A percentile compares a stretch with the other conserved stretches of the same genome.
phyloP scores from a whole-genome alignment of 2,329 filamentous ascomycete species.

The Fusarium floridanum region DNA sequence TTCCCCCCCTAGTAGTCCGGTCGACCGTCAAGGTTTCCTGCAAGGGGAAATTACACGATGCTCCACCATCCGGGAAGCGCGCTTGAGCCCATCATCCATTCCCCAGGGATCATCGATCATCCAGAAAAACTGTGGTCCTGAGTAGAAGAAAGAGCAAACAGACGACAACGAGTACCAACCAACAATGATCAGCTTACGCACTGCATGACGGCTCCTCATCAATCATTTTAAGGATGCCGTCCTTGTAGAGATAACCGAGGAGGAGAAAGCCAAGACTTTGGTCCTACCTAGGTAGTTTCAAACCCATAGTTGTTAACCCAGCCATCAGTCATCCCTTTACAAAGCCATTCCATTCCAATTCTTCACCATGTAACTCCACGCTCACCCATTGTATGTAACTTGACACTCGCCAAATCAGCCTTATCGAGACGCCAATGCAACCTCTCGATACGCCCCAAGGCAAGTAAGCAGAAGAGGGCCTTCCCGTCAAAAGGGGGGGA shows the following conservation, averaged over 20 bases:
- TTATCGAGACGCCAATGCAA: constrained; percentile 31
- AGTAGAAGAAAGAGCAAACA: not conserved
- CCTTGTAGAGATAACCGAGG: not conserved
- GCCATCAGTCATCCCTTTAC: not conserved
- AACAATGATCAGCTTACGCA: not conserved
- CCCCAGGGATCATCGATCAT: not conserved
- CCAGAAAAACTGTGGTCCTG: too few species aligned
- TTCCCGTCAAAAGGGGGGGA: constrained; percentile 17
- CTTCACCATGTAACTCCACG: not conserved
- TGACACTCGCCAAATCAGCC: constrained; percentile 34
- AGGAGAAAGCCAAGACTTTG: not conserved
- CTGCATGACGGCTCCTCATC: not conserved
- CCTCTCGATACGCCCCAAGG: not conserved
- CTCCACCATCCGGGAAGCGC: constrained; percentile 12
- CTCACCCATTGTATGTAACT: not conserved
- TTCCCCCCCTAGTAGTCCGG: constrained; percentile 15
- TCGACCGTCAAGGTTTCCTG: constrained; percentile 44
- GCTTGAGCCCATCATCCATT: not conserved
- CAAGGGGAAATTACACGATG: constrained; percentile 44
- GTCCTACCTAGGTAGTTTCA: not conserved
- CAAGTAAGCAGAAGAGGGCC: not conserved
- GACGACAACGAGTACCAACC: not conserved
- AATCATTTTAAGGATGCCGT: not conserved
- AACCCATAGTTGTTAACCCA: not conserved
- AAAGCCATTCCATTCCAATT: constrained; percentile 1